These are phyloP conservation scores for Camellia oleifera DNA, from an alignment of 179 eudicot genomes.

Conservation along the genomic window DNA sequence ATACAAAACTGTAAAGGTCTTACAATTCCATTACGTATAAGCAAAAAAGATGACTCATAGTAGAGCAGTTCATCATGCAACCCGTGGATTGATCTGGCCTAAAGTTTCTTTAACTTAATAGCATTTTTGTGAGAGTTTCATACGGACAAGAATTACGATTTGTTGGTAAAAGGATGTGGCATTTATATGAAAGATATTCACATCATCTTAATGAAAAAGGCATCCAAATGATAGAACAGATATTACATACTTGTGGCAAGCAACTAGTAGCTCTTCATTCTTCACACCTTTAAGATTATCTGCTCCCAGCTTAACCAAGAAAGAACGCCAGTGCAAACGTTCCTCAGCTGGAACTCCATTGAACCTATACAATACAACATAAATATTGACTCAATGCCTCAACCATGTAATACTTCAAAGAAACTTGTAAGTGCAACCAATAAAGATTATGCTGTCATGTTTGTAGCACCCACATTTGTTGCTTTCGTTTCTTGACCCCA, in stretches of 20 bases:
- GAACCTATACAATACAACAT: constrained; percentile 48
- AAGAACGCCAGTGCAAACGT: constrained; percentile 96
- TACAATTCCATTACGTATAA: not conserved
- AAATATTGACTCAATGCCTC: not conserved
- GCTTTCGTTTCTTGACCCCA: not conserved
- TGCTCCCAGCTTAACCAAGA: constrained; percentile 88
- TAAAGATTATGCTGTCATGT: not conserved
- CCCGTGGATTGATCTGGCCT: not conserved
- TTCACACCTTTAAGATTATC: constrained; percentile 94
- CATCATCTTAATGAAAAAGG: not conserved
- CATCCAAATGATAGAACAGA: not conserved
- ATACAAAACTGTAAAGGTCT: not conserved
- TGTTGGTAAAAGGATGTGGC: not conserved
- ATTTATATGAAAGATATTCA: not conserved
- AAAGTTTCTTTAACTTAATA: not conserved
- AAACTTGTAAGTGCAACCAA: not conserved
- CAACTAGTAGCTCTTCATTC: constrained; percentile 94
- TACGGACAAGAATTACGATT: not conserved
- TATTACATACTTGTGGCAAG: constrained; percentile 88
- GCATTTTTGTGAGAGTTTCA: not conserved
- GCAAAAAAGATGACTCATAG: not conserved
- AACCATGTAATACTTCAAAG: not conserved
- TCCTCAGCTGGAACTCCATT: constrained; percentile 98
- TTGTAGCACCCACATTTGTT: not conserved
- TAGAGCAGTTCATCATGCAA: constrained; percentile 4